Conservation (phyloP, 1,284 basidiomycete species). For the Athelia sp. region DNA sequence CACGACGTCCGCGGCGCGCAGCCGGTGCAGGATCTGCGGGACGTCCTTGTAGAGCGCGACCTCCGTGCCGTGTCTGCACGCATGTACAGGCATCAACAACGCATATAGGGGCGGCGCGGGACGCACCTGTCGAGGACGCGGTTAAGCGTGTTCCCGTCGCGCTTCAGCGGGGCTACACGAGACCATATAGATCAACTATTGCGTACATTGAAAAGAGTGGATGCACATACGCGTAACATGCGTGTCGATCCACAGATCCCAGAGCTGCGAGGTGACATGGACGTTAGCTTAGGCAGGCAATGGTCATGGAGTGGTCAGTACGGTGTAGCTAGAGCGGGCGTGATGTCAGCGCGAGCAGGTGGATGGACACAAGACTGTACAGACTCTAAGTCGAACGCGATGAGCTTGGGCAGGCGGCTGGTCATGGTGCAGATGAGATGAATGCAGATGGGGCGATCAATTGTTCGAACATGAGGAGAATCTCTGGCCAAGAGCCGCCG, state of each 20-base stretch:
- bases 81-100: too few species aligned
- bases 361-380: constrained; percentile 17
- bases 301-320: background rate
- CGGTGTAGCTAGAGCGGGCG: background rate
- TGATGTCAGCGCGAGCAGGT: background rate
- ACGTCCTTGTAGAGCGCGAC: constrained; percentile 77
- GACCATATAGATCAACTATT: constrained; percentile 11
- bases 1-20: constrained; percentile 49
- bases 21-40: constrained; percentile 64
- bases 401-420: constrained; percentile 54
- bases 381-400: constrained; percentile 85
- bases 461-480: too few species aligned
- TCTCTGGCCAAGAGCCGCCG: too few species aligned
- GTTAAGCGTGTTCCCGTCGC: constrained; percentile 52
- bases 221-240: constrained; percentile 43
- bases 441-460: too few species aligned
- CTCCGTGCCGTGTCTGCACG: constrained; percentile 46
- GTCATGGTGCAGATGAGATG: constrained; percentile 21
- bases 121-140: constrained; percentile 55
- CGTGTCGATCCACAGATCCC: constrained; percentile 84
- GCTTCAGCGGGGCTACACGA: constrained; percentile 63
- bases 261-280: constrained; percentile 54
- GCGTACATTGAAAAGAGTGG: constrained; percentile 1
- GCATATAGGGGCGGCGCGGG: background rate
- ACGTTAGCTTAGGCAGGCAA: constrained; percentile 5